phyloP scores from a whole-genome alignment of 345 rosid species.

The Corymbia maculata region DNA sequence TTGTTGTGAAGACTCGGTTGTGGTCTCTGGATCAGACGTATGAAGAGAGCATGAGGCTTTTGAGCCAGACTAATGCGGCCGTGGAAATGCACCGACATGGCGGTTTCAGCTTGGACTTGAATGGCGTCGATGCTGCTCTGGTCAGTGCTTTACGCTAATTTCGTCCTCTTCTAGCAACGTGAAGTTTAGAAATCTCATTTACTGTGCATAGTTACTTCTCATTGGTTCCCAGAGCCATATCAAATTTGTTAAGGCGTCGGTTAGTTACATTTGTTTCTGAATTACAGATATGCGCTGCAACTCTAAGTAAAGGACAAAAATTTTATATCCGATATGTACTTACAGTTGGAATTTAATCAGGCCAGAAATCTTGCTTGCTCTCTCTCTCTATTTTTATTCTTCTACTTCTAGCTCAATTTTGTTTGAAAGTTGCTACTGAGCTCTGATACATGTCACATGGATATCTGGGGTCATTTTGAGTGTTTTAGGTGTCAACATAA shows the following conservation, averaged over 20 bases:
- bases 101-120: conserved; percentile 53
- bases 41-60: conserved; percentile 56
- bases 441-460: not conserved
- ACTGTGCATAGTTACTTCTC: not conserved
- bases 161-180: not conserved
- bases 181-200: not conserved
- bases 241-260: not conserved
- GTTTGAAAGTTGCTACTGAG: not conserved
- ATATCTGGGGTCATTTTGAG: not conserved
- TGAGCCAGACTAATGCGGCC: conserved; percentile 78
- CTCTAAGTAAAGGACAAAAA: not conserved
- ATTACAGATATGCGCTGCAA: not conserved
- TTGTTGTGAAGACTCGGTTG: conserved; percentile 33
- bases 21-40: conserved; percentile 54
- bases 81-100: conserved; percentile 65
- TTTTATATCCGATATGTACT: not conserved
- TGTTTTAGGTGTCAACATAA: not conserved
- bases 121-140: conserved; percentile 32
- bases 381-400: too few species aligned
- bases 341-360: not conserved
- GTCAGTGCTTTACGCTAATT: conserved; percentile 13
- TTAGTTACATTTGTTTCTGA: not conserved
- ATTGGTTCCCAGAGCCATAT: not conserved
- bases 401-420: not conserved
- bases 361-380: not conserved